Conservation (phyloP, 2,329 filamentous ascomycete genomes). For the Fusarium brevicatenulatum region DNA sequence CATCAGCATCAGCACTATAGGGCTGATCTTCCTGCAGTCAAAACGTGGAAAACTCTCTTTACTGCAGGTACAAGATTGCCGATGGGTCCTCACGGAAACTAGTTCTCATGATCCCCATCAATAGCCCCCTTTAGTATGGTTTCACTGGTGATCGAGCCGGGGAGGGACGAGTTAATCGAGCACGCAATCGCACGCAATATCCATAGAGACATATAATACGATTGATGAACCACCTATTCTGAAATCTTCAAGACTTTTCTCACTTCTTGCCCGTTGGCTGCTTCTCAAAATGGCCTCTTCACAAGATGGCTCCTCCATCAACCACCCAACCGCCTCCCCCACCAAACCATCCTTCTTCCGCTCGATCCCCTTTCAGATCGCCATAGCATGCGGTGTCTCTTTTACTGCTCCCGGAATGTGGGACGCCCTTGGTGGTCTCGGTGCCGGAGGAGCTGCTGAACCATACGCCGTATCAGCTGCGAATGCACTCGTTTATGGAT, state of each 20-base stretch:
- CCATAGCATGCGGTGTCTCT: constrained; percentile 32
- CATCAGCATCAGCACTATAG: not conserved
- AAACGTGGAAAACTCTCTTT: not conserved
- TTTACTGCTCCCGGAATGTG: constrained; percentile 43
- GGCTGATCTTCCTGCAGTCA: not conserved
- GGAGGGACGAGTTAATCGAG: not conserved
- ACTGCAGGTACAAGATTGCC: constrained; percentile 12
- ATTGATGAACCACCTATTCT: not conserved
- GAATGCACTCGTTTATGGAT: constrained; percentile 1
- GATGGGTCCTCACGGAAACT: constrained; percentile 1
- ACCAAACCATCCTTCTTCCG: constrained; percentile 13
- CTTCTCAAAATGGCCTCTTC: constrained; percentile 8
- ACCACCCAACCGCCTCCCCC: not conserved
- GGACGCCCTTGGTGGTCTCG: constrained; percentile 42
- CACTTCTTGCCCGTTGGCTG: not conserved
- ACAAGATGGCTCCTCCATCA: not conserved
- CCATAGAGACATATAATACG: not conserved
- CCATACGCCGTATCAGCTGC: constrained; percentile 59
- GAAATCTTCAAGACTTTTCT: not conserved
- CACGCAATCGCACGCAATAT: constrained; percentile 29
- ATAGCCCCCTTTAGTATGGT: not conserved
- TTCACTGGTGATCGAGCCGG: constrained; percentile 1
- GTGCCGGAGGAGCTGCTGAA: constrained; percentile 62
- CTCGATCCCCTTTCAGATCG: constrained; percentile 33
- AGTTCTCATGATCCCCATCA: not conserved